Percentiles rank a stretch among this genome's conserved stretches.
These are phyloP conservation scores for Suillus weaverae DNA, from an alignment of 768 basidiomycete genomes.

Conservation along the genomic window DNA sequence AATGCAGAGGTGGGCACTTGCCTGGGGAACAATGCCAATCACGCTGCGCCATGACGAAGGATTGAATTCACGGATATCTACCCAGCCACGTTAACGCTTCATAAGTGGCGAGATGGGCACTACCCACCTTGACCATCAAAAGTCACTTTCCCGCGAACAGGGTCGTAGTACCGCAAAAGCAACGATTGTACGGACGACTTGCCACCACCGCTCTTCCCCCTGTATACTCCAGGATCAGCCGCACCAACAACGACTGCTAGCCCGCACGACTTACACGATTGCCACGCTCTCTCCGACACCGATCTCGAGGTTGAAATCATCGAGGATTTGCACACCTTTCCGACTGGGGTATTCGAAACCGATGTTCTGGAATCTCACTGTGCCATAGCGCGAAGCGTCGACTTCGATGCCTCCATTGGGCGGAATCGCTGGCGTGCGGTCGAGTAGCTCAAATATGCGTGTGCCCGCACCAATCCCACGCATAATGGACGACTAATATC, in stretches of 20 bases:
- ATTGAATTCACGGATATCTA: constrained; percentile 87
- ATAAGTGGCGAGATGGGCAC: not conserved
- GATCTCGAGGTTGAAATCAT: constrained; percentile 80
- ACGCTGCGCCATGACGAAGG: constrained; percentile 83
- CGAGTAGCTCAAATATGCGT: constrained; percentile 92
- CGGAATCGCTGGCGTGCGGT: constrained; percentile 73
- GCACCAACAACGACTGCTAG: constrained; percentile 3
- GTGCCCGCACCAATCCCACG: constrained; percentile 91
- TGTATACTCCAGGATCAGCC: constrained; percentile 29
- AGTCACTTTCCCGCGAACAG: constrained; percentile 75
- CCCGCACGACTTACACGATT: constrained; percentile 69
- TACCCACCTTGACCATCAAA: constrained; percentile 80
- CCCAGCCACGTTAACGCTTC: constrained; percentile 1
- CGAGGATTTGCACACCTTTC: constrained; percentile 75
- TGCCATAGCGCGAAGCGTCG: constrained; percentile 55
- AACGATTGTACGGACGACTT: constrained; percentile 92
- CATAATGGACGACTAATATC: constrained; percentile 83
- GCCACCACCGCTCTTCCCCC: constrained; percentile 90
- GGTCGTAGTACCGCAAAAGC: constrained; percentile 87
- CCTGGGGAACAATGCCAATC: constrained; percentile 94
- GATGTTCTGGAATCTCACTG: constrained; percentile 80
- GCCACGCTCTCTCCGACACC: constrained; percentile 86
- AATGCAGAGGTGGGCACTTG: constrained; percentile 15
- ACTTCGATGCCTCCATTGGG: constrained; percentile 62
- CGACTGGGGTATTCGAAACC: constrained; percentile 90